Conservation (phyloP, 2,329 filamentous ascomycete species). For the Talaromyces funiculosus region DNA sequence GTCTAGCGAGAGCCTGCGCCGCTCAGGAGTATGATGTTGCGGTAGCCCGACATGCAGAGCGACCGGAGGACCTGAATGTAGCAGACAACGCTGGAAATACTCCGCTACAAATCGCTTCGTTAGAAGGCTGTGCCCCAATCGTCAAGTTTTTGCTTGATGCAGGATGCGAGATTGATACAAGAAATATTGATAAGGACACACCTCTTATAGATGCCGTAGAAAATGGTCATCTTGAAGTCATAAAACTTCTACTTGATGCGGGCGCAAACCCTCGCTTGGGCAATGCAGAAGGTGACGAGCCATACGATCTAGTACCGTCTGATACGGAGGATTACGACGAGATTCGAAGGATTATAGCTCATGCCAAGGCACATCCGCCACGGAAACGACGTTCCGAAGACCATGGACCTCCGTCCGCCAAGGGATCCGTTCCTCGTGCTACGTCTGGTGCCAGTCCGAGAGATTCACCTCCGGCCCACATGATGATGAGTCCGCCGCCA, state of each 20-base stretch:
- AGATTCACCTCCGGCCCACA: slow-evolving; percentile 37
- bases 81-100: slow-evolving; percentile 96
- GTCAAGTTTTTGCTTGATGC: slow-evolving; percentile 80
- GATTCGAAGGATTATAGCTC: slow-evolving; percentile 64
- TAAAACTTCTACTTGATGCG: slow-evolving; percentile 74
- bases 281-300: slow-evolving; percentile 88
- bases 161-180: slow-evolving; percentile 76
- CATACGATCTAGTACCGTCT: slow-evolving; percentile 72
- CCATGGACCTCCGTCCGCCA: slow-evolving; percentile 26
- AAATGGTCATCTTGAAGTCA: slow-evolving; percentile 84
- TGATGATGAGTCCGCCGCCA: slow-evolving; percentile 38
- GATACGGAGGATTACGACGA: slow-evolving; percentile 73
- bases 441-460: slow-evolving; percentile 43
- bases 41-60: slow-evolving; percentile 66
- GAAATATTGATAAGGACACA: slow-evolving; percentile 77
- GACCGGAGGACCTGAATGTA: slow-evolving; percentile 81
- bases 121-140: slow-evolving; percentile 80
- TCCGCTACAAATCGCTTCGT: slow-evolving; percentile 83
- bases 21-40: slow-evolving; percentile 75
- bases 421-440: slow-evolving; percentile 37
- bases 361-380: slow-evolving; percentile 53
- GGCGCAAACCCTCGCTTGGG: slow-evolving; percentile 88
- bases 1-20: slow-evolving; percentile 82
- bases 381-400: slow-evolving; percentile 42
- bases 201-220: slow-evolving; percentile 94